Conservation (phyloP, 176 grass and related monocot species). For the Themeda triandra region DNA sequence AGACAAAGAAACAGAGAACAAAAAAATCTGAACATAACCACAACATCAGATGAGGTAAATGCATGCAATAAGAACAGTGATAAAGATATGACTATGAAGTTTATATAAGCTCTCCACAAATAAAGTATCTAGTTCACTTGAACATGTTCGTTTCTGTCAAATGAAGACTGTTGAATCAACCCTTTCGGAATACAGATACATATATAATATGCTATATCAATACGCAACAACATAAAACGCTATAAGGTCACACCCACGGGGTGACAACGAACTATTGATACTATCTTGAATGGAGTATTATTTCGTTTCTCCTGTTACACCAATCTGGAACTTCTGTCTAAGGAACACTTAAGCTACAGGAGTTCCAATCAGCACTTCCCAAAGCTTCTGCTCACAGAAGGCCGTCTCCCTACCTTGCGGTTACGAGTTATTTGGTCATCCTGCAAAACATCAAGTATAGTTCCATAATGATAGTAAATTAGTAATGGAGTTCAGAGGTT, state of each 20-base stretch:
- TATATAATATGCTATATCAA: neutral
- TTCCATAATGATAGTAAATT: neutral
- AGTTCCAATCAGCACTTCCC: slow-evolving; percentile 59
- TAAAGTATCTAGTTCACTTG: neutral
- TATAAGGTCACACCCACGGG: slow-evolving; percentile 9
- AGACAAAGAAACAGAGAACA: neutral
- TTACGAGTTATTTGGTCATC: slow-evolving; percentile 79
- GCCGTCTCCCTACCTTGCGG: slow-evolving; percentile 55
- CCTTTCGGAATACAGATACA: neutral
- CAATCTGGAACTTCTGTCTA: slow-evolving; percentile 12
- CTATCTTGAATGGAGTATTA: slow-evolving; percentile 29
- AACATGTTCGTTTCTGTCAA: neutral
- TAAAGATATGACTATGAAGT: neutral
- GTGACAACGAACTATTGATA: neutral
- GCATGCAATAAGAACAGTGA: neutral
- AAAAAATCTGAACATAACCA: neutral
- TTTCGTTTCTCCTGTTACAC: slow-evolving; percentile 10
- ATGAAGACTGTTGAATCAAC: neutral
- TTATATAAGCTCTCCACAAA: neutral
- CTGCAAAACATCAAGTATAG: slow-evolving; percentile 39
- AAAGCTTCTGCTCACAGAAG: slow-evolving; percentile 74
- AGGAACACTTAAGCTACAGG: neutral
- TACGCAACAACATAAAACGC: neutral
- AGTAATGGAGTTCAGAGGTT: neutral
- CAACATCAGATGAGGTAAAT: too few species aligned